A percentile compares a stretch with the other conserved stretches of the same genome.
Conservation (phyloP, 371 early-diverging fungal genomes). For the Mucor racemosus region DNA sequence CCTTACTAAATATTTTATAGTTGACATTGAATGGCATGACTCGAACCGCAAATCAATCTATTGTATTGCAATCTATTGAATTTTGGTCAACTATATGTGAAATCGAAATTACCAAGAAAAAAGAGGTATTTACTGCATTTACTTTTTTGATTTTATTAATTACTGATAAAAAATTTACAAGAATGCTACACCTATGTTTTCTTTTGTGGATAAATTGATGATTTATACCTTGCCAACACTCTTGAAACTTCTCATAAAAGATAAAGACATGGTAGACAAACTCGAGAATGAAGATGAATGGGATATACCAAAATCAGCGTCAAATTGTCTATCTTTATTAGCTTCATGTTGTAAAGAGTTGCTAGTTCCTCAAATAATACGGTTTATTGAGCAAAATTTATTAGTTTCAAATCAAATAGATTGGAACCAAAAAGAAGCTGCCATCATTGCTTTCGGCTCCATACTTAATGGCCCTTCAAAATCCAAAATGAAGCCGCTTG, state of each 20-base stretch:
- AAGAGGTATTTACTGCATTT: not conserved
- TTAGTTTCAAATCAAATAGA: not conserved
- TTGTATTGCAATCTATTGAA: conserved; percentile 4
- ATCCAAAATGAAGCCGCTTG: not conserved
- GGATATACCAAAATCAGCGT: not conserved
- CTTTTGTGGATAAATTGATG: not conserved
- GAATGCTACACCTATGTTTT: not conserved
- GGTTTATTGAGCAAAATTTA: not conserved
- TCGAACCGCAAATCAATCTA: not conserved
- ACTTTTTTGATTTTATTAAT: not conserved
- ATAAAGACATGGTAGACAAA: not conserved
- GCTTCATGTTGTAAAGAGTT: not conserved
- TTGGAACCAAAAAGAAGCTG: conserved; percentile 9
- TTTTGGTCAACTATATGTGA: conserved; percentile 11
- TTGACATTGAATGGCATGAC: conserved; percentile 7
- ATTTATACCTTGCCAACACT: not conserved
- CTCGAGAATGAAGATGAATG: not conserved
- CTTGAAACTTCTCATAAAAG: not conserved
- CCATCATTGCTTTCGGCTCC: conserved; percentile 12
- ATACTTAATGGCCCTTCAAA: conserved; percentile 11
- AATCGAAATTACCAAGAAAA: conserved; percentile 3
- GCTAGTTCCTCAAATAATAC: not conserved
- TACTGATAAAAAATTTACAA: not conserved
- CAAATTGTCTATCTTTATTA: not conserved
- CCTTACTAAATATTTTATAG: not conserved